A percentile compares a stretch with the other conserved stretches of the same genome.
Evolutionary conservation across 371 early-diverging fungal genomes (phyloP).

Genomic region (Cokeromyces recurvatus): DNA sequence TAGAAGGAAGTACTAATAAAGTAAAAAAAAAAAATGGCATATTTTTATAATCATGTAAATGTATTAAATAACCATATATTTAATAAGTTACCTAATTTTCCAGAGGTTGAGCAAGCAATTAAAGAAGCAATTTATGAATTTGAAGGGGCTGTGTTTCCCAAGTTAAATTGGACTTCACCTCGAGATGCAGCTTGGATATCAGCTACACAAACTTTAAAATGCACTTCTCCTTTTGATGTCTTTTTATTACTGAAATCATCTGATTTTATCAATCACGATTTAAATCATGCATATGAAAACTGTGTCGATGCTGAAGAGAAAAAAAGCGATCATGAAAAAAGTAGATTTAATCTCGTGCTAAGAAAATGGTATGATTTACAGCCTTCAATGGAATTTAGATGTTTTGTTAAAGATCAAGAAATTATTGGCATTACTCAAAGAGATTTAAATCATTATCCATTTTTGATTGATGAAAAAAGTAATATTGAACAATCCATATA

Average conservation of each 20-base stretch:
- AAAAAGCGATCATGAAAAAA: not conserved
- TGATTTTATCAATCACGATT: conserved; percentile 85
- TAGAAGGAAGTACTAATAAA: conserved; percentile 11
- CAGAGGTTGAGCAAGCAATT: conserved; percentile 58
- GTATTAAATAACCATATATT: no score
- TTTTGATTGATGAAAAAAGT: conserved; percentile 55
- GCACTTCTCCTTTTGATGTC: conserved; percentile 73
- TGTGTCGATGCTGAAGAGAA: conserved; percentile 34
- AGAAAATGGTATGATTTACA: conserved; percentile 81
- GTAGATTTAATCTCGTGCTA: conserved; percentile 58
- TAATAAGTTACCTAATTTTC: conserved; percentile 48
- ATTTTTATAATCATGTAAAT: no score
- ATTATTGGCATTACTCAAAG: conserved; percentile 74
- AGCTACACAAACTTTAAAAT: conserved; percentile 71
- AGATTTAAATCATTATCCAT: conserved; percentile 73
- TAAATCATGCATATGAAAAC: conserved; percentile 69
- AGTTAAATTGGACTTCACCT: conserved; percentile 93
- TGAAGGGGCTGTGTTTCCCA: conserved; percentile 86
- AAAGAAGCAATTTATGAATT: conserved; percentile 60
- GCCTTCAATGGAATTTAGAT: conserved; percentile 91
- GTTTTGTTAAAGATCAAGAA: conserved; percentile 71
- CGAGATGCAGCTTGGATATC: conserved; percentile 93
- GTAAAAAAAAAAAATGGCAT: no score
- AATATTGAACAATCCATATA: conserved; percentile 55
- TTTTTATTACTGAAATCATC: conserved; percentile 85